Evolutionary conservation across 1,284 basidiomycete genomes (phyloP), one percentile per base, ranked within the genome.

Genomic region (Heterobasidion occidentale): DNA sequence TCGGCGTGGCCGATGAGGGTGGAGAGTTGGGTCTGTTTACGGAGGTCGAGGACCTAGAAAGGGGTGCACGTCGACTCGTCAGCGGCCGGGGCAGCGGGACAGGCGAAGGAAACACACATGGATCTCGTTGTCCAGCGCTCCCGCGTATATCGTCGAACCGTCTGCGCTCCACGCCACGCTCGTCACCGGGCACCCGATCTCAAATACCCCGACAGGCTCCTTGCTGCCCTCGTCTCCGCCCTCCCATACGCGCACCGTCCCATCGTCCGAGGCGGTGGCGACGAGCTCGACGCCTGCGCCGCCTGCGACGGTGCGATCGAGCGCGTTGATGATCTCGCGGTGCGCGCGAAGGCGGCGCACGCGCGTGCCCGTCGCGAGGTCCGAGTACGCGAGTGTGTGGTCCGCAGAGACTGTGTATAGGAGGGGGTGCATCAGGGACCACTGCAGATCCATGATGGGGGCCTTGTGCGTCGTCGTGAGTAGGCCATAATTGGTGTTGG

Each of bases 121-220:
- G 60, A 97, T 87, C 68, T 92, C 91, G 63, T 98, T 98, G 71
- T 97, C 94, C 63, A 98, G 71, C 7, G 90, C 93, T 9, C 88
- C 92, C n/a, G 91, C 83, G 63, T 91, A 97, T 56, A 94, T 77
- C 60, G 83, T 88, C 60, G 89, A 80, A 0, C 91, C 94, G 65
- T 97, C 94, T 45, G 82, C 83, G 63, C 90, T 89, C 93, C 92
- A 97, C 65, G 88, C 90, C 0, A 96, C 93, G 0, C 88, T 80
- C n/a, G 94, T 97, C 34, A 92, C 88, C 0, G 94, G 94, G 65
- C 90, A 90, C 2, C 90, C 90, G 50, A 96, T 68, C 61, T 93
- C 86, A 64, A 93, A 89, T 36, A 86, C 83, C 19, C 86, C 85
- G 12, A 96, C 82, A 20, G 89, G 80, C 8, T 83, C 75, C 69